Conservation (phyloP, 306 rosid genomes). For the Chamaecrista fasciculata region DNA sequence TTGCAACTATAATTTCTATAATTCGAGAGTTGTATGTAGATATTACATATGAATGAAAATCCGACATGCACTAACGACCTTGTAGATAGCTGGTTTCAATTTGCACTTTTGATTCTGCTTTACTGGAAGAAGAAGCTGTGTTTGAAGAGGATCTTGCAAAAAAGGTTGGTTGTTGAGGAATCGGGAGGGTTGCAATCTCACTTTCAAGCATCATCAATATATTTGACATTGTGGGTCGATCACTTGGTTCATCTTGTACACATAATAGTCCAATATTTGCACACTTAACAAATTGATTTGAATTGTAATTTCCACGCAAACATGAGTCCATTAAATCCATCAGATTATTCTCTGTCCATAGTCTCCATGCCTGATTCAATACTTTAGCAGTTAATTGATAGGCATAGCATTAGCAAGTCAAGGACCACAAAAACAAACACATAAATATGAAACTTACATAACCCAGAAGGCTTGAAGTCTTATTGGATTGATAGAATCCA, state of each 20-base stretch:
- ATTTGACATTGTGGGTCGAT: slow-evolving; percentile 50
- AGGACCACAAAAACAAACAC: neutral
- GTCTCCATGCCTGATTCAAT: slow-evolving; percentile 45
- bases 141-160: slow-evolving; percentile 1
- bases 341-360: slow-evolving; percentile 47
- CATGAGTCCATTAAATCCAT: slow-evolving; percentile 43
- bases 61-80: slow-evolving; percentile 31
- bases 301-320: slow-evolving; percentile 30
- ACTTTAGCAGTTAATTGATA: neutral
- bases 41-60: no score
- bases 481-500: slow-evolving; percentile 34
- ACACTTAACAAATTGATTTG: slow-evolving; percentile 35
- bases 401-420: neutral
- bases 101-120: slow-evolving; percentile 23
- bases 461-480: slow-evolving; percentile 45
- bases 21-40: no score
- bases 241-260: slow-evolving; percentile 51
- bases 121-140: slow-evolving; percentile 40
- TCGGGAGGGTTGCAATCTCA: slow-evolving; percentile 32
- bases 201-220: slow-evolving; percentile 42
- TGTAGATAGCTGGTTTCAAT: slow-evolving; percentile 20
- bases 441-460: slow-evolving; percentile 35
- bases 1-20: no score
- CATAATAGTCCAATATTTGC: slow-evolving; percentile 44
- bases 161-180: slow-evolving; percentile 46